Evolutionary conservation across 2,329 filamentous ascomycete species (phyloP).

Genomic region (Ophiostoma himal-ulmi): DNA sequence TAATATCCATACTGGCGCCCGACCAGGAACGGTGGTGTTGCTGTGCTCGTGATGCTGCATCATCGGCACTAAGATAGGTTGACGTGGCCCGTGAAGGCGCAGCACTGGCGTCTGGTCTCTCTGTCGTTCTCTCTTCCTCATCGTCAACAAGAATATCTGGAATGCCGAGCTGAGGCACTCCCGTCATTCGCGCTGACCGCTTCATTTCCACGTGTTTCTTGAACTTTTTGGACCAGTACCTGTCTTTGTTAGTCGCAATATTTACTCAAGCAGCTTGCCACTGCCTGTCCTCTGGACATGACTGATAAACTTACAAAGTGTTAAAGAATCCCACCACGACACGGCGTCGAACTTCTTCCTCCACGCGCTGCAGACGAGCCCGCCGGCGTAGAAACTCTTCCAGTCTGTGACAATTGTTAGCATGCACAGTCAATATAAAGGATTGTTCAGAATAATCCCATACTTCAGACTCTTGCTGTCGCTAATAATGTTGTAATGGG

Average conservation of each 20-base stretch:
- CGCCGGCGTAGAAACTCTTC: slow-evolving; percentile 92
- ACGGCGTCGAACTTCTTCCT: slow-evolving; percentile 86
- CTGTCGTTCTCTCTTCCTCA: slow-evolving; percentile 47
- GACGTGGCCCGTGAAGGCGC: slow-evolving; percentile 28
- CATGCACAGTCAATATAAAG: background rate
- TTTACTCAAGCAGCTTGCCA: background rate
- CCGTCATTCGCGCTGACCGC: slow-evolving; percentile 68
- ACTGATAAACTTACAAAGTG: slow-evolving; percentile 56
- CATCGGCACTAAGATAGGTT: slow-evolving; percentile 36
- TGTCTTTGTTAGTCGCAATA: slow-evolving; percentile 28
- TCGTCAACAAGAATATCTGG: slow-evolving; percentile 90
- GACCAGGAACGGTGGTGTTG: slow-evolving; percentile 40
- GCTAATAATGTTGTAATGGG: slow-evolving; percentile 97
- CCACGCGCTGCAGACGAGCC: slow-evolving; percentile 83
- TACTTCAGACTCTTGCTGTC: slow-evolving; percentile 91
- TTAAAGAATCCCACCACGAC: slow-evolving; percentile 94
- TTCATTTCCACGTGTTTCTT: slow-evolving; percentile 67
- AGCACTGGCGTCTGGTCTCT: slow-evolving; percentile 29
- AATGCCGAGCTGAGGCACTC: slow-evolving; percentile 71
- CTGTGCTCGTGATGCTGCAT: slow-evolving; percentile 26
- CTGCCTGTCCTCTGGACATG: background rate
- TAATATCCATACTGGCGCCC: slow-evolving; percentile 39
- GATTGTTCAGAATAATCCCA: slow-evolving; percentile 27
- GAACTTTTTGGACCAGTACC: slow-evolving; percentile 80
- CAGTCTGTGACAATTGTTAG: slow-evolving; percentile 47